Base-by-base conservation (phyloP, 805 yeast genomes). In the Kazachstania psychrophila region DNA sequence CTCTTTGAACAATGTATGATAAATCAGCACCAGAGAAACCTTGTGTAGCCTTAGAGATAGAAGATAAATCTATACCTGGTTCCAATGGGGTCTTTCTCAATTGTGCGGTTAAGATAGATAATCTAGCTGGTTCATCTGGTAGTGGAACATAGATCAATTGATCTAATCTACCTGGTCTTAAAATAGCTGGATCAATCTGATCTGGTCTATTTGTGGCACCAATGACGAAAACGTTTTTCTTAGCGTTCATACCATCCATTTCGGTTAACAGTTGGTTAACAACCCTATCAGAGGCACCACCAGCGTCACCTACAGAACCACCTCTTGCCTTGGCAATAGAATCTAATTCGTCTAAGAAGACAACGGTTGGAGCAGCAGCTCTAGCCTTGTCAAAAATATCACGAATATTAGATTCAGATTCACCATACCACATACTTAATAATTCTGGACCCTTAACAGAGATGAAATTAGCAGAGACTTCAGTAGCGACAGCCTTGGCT, bases 171-270 rank as follows among this genome's bases (percentile, higher is more conserved):
- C 99, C 99, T 9, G 99, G 98, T 72, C 98, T 87, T 65, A 92
- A 72, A 57, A 92, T 77, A 24, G 98, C 98, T 17, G 98, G 97
- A 60, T 92, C 99, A 51, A 92, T 92, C 70, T 92, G 97, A 64
- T 94, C 99, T 28, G 99, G 99, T 72, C 99, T 79, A 68, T 92
- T 92, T 39, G 99, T 92, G 28, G 99, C 99, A 68, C 98, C 99
- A 67, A 92, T 86, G 39, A 92, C 96, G 58, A 92, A 92, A 25
- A 92, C 98, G 58, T 92, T 92, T 79, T 92, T 92, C 72, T 92
- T 92, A 46, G 96, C 95, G 61, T 92, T 92, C 98, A 92, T 92
- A 77, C 99, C 99, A 66, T 92, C 99, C 98, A 92, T 92, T 63
- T 89, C 94, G 12, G 97, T 92, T 50, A 89, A 73, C 51, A 89